Percentiles rank a stretch among this genome's conserved stretches.
These are phyloP conservation scores for Pseudocohnilembus persalinus DNA, from an alignment of 169 alveolate species.

Conservation along the genomic window DNA sequence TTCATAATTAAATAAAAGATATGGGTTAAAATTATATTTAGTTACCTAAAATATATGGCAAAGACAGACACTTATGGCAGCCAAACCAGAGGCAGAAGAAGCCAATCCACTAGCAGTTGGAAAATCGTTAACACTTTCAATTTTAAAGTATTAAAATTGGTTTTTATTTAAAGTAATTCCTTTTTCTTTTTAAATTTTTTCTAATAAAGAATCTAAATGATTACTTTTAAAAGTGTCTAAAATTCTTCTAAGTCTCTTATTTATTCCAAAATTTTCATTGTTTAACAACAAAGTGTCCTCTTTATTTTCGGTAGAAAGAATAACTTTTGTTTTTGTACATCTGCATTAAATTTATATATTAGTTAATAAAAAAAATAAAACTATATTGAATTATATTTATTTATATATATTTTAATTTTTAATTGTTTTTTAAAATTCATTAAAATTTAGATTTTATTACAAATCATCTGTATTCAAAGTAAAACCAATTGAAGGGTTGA, in stretches of 20 bases:
- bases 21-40: slow-evolving; percentile 30
- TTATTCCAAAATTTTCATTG: slow-evolving; percentile 38
- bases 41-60: slow-evolving; percentile 48
- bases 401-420: too few species aligned
- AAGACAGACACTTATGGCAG: slow-evolving; percentile 72
- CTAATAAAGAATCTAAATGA: slow-evolving; percentile 22
- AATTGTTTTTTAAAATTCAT: too few species aligned
- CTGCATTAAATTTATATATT: too few species aligned
- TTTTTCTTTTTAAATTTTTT: background rate
- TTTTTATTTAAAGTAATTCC: background rate
- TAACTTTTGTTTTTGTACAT: slow-evolving; percentile 65
- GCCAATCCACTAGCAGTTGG: slow-evolving; percentile 90
- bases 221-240: slow-evolving; percentile 41
- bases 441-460: slow-evolving; percentile 4
- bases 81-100: slow-evolving; percentile 78
- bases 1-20: too few species aligned
- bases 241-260: slow-evolving; percentile 51
- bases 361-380: too few species aligned
- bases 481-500: slow-evolving; percentile 77
- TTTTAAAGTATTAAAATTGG: slow-evolving; percentile 9
- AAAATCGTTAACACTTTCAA: slow-evolving; percentile 65
- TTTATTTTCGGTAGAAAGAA: slow-evolving; percentile 23
- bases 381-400: too few species aligned
- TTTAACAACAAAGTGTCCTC: slow-evolving; percentile 47
- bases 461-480: slow-evolving; percentile 70